Base-by-base conservation (phyloP, 495 filamentous ascomycete species). In the Penicillium cataractarum region DNA sequence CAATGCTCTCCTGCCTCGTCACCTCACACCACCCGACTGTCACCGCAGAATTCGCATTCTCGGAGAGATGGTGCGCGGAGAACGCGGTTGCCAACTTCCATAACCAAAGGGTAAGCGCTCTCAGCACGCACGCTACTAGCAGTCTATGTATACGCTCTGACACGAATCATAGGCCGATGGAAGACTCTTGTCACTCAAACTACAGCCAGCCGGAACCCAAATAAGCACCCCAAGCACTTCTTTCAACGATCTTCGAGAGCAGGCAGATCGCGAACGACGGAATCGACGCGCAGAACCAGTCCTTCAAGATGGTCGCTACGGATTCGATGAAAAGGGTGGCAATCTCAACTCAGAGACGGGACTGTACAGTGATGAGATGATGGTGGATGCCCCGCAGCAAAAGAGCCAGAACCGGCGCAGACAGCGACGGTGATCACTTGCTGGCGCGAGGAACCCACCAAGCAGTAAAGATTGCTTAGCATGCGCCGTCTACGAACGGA, bases 41-140 rank as follows among this genome's bases (percentile, higher is more conserved):
- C 31, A 91, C 92, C 46, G 92, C 90, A 12, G 94, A 98, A 74
- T 86, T 97, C 59, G 81, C 89, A 3, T 96, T 96, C 71, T 84
- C 86, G 55, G 89, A 88, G 51, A 92, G 87, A 68, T 85, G 86
- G 54, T 87, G 85, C 22, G 95, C 92, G 0, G 91, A 97, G 63
- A 87, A 82, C 40, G 89, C 92, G 6, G 89, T 99, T 61, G 83
- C 84, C 44, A 91, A 86, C 12, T 97, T 96, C 74, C 89, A 99
- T 75, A 90, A 92, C 66, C 89, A 96, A 72, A 91, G 85, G 73
- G 94, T 96, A 76, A 68, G 82, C 56, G 2, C 22, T 15, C 29
- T 1, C n/a, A n/a, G n/a, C n/a, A n/a, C n/a, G 44, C 21, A 27
- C 40, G 27, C 24, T 31, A n/a, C 58, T 60, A 26, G 21, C 3